Conservation (phyloP, 108 stramenopile species). For the Nitzschia palea region DNA sequence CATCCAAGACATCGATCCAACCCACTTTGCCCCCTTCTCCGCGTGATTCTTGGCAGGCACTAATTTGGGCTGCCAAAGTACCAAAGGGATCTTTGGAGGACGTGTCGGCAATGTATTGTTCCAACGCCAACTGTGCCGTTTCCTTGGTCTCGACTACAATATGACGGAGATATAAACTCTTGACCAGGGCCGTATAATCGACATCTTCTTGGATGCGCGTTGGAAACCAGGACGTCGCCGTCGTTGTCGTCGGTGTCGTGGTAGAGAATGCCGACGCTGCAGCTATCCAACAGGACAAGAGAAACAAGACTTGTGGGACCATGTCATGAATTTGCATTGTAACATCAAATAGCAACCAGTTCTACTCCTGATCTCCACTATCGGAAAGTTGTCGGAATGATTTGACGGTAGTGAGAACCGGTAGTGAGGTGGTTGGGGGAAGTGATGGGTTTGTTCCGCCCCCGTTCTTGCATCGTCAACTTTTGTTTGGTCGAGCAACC, state of each 20-base stretch:
- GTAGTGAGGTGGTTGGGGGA: too few relatives aligned
- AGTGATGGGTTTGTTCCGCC: too few relatives aligned
- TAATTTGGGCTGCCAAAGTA: conserved; percentile 53
- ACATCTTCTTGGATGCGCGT: conserved; percentile 41
- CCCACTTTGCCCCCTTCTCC: conserved; percentile 72
- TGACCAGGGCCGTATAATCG: conserved; percentile 18
- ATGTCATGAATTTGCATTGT: too few relatives aligned
- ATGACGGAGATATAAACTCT: conserved; percentile 42
- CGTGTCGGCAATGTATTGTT: conserved; percentile 33
- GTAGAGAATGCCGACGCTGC: neutral
- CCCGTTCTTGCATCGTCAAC: too few relatives aligned
- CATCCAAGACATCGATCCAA: conserved; percentile 60
- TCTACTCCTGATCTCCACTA: too few relatives aligned
- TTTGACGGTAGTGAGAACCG: too few relatives aligned
- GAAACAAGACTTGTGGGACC: too few relatives aligned
- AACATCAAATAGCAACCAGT: too few relatives aligned
- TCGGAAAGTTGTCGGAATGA: too few relatives aligned
- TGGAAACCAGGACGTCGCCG: conserved; percentile 29
- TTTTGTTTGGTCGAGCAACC: neutral
- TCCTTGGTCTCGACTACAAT: conserved; percentile 64
- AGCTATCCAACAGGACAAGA: too few relatives aligned
- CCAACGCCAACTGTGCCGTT: conserved; percentile 59
- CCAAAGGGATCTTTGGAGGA: conserved; percentile 54
- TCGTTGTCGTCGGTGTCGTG: neutral
- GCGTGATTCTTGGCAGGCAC: conserved; percentile 57